Percentiles rank a stretch among this genome's conserved stretches.
Evolutionary conservation across 306 rosid genomes (phyloP).

Genomic region (Glycine latifolia): DNA sequence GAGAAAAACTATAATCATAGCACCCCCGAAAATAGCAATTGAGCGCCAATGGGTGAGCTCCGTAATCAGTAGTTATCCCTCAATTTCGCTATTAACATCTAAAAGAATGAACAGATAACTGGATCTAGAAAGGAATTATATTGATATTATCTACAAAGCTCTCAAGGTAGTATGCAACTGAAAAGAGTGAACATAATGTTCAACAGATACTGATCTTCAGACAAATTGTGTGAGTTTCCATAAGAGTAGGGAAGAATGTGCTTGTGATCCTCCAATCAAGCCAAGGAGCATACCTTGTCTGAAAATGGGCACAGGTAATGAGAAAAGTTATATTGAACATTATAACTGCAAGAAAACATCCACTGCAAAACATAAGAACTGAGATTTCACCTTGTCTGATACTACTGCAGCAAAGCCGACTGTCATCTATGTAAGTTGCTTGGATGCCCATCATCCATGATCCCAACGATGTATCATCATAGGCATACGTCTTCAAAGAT

Average conservation of each 20-base stretch:
- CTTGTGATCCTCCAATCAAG: slow-evolving; percentile 47
- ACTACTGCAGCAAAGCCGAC: slow-evolving; percentile 92
- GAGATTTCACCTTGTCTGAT: slow-evolving; percentile 76
- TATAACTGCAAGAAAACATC: not conserved
- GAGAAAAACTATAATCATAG: not conserved
- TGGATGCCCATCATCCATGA: slow-evolving; percentile 99
- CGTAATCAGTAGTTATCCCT: slow-evolving; percentile 13
- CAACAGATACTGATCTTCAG: slow-evolving; percentile 29
- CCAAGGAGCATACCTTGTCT: slow-evolving; percentile 91
- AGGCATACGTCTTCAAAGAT: slow-evolving; percentile 90
- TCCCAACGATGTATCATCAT: slow-evolving; percentile 89
- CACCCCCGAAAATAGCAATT: not conserved
- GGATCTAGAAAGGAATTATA: slow-evolving; percentile 28
- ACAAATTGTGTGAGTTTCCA: slow-evolving; percentile 4
- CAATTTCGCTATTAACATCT: slow-evolving; percentile 30
- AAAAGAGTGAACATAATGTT: slow-evolving; percentile 43
- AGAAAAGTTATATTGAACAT: slow-evolving; percentile 36
- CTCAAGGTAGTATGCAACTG: no score
- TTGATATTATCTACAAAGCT: not conserved
- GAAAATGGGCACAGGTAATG: slow-evolving; percentile 48
- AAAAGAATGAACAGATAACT: slow-evolving; percentile 48
- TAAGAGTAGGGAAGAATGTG: not conserved
- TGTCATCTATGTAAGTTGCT: slow-evolving; percentile 90
- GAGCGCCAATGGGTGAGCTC: slow-evolving; percentile 38
- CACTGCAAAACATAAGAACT: not conserved